A percentile compares a stretch with the other conserved stretches of the same genome.
Evolutionary conservation across 495 filamentous ascomycete species (phyloP).

Genomic region (Penicillium arizonense): DNA sequence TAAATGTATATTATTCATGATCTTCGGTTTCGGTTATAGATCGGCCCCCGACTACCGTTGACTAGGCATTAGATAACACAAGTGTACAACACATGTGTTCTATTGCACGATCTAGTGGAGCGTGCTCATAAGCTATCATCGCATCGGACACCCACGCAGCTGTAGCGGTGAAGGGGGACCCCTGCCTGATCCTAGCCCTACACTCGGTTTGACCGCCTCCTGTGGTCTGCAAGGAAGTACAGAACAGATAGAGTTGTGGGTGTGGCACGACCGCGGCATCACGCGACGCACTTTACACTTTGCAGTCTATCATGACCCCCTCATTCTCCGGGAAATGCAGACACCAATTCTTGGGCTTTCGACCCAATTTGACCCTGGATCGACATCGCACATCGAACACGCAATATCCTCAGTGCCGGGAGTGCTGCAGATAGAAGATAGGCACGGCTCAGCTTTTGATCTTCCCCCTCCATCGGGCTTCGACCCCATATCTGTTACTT

Average conservation of each 20-base stretch:
- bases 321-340: neutral
- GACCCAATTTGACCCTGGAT: neutral
- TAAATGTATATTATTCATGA: neutral
- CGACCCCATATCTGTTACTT: neutral
- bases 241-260: constrained; percentile 6
- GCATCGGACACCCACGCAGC: constrained; percentile 23
- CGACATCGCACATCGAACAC: constrained; percentile 5
- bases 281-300: constrained; percentile 5
- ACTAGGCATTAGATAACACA: neutral
- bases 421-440: constrained; percentile 1
- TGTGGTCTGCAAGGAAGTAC: constrained; percentile 25
- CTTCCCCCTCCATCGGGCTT: constrained; percentile 14
- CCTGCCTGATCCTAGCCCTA: constrained; percentile 9
- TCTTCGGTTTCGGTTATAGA: neutral
- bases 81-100: neutral
- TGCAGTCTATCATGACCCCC: too few species aligned
- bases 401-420: constrained; percentile 4
- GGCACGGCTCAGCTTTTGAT: constrained; percentile 21
- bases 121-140: constrained; percentile 9
- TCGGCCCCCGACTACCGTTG: neutral
- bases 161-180: constrained; percentile 24
- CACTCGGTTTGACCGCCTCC: constrained; percentile 33
- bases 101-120: constrained; percentile 4
- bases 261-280: constrained; percentile 12
- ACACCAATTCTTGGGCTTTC: neutral